These are phyloP conservation scores for Cordyceps cicadae DNA, from an alignment of 2,329 filamentous ascomycete genomes.

Conservation along the genomic window DNA sequence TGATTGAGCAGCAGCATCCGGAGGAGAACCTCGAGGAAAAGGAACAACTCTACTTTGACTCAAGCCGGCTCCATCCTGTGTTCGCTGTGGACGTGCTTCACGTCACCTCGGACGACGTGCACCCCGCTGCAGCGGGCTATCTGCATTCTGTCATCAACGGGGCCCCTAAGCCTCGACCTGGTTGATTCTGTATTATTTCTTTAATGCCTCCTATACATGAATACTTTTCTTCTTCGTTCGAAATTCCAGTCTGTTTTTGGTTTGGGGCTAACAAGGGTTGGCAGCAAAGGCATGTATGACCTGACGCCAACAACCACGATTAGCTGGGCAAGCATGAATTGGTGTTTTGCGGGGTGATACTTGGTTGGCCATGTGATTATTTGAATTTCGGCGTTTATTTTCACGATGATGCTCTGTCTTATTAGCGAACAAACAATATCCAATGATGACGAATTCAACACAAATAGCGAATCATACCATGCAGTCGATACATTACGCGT, in stretches of 20 bases:
- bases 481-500: not conserved
- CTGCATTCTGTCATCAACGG: slow-evolving; percentile 8
- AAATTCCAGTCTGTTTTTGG: not conserved
- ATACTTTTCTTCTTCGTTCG: not conserved
- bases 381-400: not conserved
- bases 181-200: not conserved
- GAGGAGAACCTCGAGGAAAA: not conserved
- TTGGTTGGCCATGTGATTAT: not conserved
- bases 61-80: slow-evolving; percentile 1
- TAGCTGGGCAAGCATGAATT: not conserved
- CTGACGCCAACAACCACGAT: not conserved
- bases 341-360: not conserved
- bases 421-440: not conserved
- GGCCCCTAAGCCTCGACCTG: slow-evolving; percentile 2
- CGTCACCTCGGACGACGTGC: not conserved
- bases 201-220: not conserved
- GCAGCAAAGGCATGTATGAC: not conserved
- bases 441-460: not conserved
- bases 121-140: slow-evolving; percentile 9
- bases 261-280: not conserved
- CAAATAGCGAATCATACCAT: not conserved
- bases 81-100: slow-evolving; percentile 9
- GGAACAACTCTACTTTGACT: slow-evolving; percentile 7
- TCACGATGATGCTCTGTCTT: not conserved
- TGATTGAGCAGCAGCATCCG: not conserved